Conservation (phyloP, 1,284 basidiomycete species). For the Tilletia indica region DNA sequence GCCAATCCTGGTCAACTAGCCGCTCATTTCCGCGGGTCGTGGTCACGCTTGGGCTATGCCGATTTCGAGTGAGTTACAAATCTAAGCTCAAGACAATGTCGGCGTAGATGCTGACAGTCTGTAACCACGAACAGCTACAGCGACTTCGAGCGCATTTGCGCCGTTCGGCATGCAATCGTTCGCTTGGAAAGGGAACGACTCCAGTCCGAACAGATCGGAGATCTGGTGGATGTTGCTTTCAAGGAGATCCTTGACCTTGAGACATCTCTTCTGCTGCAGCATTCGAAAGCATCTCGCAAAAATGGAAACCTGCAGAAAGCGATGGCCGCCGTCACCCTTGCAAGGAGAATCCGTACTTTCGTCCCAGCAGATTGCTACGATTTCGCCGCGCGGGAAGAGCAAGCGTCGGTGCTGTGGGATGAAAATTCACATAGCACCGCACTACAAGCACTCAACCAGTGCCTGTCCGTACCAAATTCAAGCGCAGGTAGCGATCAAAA, state of each 20-base stretch:
- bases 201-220: slow-evolving; percentile 71
- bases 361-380: slow-evolving; percentile 56
- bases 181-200: slow-evolving; percentile 68
- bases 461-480: background rate
- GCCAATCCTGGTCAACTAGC: no score
- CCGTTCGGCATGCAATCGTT: slow-evolving; percentile 78
- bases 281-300: slow-evolving; percentile 73
- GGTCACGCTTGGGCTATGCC: background rate
- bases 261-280: slow-evolving; percentile 68
- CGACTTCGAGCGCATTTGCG: slow-evolving; percentile 73
- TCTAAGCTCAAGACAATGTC: slow-evolving; percentile 17
- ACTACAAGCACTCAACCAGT: slow-evolving; percentile 68
- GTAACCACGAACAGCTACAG: slow-evolving; percentile 64
- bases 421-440: slow-evolving; percentile 81
- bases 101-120: slow-evolving; percentile 2
- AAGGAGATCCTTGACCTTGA: slow-evolving; percentile 66
- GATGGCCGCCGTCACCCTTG: slow-evolving; percentile 77
- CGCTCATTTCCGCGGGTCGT: background rate
- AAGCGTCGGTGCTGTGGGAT: slow-evolving; percentile 84
- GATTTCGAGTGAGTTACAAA: slow-evolving; percentile 19
- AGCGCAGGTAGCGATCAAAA: background rate
- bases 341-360: slow-evolving; percentile 45
- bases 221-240: slow-evolving; percentile 64
- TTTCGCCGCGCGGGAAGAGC: slow-evolving; percentile 70
- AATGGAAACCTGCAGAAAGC: slow-evolving; percentile 75